phyloP scores from a whole-genome alignment of 2,329 filamentous ascomycete species.

The Penicillium brevicompactum region DNA sequence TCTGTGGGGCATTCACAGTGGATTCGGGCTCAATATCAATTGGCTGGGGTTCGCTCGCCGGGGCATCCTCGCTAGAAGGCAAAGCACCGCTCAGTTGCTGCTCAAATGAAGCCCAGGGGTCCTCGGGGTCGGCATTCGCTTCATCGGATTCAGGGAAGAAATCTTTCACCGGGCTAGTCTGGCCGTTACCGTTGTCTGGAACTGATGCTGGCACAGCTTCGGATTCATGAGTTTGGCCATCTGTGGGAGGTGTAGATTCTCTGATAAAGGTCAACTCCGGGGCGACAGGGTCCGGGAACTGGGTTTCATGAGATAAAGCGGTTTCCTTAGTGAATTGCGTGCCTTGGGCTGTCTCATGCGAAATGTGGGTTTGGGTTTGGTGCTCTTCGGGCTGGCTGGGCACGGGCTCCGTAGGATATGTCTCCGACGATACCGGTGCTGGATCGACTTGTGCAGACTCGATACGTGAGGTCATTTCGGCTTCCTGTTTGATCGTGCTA shows the following conservation, averaged over 20 bases:
- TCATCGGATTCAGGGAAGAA: background rate
- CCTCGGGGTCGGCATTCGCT: background rate
- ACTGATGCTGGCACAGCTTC: background rate
- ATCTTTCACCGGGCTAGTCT: background rate
- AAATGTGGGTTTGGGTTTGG: background rate
- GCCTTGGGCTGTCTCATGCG: background rate
- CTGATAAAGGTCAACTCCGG: background rate
- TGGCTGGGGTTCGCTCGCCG: background rate
- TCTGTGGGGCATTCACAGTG: background rate
- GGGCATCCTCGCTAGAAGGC: background rate
- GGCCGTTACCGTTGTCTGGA: background rate
- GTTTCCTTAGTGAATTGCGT: background rate
- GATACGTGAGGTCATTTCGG: background rate
- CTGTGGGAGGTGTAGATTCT: background rate
- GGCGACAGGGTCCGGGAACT: background rate
- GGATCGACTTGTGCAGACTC: background rate
- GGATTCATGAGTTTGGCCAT: background rate
- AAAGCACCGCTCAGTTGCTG: background rate
- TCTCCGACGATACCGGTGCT: background rate
- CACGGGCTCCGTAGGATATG: background rate
- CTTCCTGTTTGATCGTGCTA: background rate
- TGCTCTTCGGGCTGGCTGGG: background rate
- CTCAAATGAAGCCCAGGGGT: conserved; percentile 1
- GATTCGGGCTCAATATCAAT: background rate
- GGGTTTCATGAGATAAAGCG: background rate